These are phyloP conservation scores for Eucalyptus fibrosa DNA, from an alignment of 345 rosid genomes.

Conservation along the genomic window DNA sequence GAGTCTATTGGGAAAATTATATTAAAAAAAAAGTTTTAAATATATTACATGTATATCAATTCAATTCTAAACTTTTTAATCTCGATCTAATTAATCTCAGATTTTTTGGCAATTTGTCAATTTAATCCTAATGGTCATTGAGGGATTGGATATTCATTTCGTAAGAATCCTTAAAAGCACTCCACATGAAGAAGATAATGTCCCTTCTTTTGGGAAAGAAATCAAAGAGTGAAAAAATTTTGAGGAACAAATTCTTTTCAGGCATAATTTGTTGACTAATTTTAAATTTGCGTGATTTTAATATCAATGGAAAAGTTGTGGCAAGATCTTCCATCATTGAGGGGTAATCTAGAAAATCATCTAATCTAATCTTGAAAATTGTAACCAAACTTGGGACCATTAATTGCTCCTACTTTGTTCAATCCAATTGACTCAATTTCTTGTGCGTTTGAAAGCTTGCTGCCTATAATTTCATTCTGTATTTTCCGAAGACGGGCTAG, in stretches of 20 bases:
- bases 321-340: not conserved
- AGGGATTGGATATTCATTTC: not conserved
- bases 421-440: not conserved
- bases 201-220: not conserved
- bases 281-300: not conserved
- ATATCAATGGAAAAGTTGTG: not conserved
- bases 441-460: not conserved
- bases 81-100: fast-evolving
- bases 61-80: too few relatives aligned
- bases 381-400: not conserved
- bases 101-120: too few relatives aligned
- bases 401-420: not conserved
- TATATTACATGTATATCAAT: too few relatives aligned
- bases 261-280: not conserved
- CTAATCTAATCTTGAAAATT: not conserved
- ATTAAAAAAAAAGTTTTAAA: too few relatives aligned
- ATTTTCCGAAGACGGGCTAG: not conserved
- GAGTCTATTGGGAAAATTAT: not conserved
- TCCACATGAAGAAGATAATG: not conserved
- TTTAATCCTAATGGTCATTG: fast-evolving
- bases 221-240: not conserved
- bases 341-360: not conserved
- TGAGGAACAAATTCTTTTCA: not conserved
- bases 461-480: not conserved
- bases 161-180: not conserved